Conservation (phyloP, 2,329 filamentous ascomycete species). For the Proliferodiscus dingleyae region DNA sequence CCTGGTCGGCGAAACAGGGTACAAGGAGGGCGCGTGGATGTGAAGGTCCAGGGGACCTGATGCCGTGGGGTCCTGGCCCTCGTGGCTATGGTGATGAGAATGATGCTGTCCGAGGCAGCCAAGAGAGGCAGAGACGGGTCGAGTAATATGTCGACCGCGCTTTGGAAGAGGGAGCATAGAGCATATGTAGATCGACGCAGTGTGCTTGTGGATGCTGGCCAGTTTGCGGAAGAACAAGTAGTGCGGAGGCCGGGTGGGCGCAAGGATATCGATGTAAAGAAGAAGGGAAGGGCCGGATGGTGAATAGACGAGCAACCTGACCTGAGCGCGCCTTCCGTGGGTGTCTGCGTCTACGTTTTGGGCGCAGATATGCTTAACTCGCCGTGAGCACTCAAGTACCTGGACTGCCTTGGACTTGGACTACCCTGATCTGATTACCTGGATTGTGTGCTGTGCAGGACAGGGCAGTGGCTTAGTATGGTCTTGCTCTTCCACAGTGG, state of each 20-base stretch:
- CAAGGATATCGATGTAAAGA: constrained; percentile 17
- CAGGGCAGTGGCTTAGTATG: too few species aligned
- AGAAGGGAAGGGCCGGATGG: background rate
- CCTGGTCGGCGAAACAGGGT: constrained; percentile 5
- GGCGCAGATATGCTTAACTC: too few species aligned
- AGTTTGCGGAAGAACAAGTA: constrained; percentile 7
- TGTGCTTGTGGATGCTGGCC: background rate
- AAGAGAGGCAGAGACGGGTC: constrained; percentile 13
- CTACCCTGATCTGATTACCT: too few species aligned
- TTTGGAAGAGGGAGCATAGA: constrained; percentile 15
- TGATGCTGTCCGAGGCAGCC: constrained; percentile 9
- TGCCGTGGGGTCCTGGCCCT: constrained; percentile 8
- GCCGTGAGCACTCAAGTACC: too few species aligned
- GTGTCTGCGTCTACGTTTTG: constrained; percentile 1
- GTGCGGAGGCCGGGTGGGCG: constrained; percentile 8
- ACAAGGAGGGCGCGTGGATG: constrained; percentile 8
- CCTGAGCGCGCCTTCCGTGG: constrained; percentile 9
- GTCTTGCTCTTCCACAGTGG: too few species aligned
- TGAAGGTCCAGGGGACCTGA: constrained; percentile 6
- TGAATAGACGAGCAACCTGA: too few species aligned
- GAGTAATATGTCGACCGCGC: constrained; percentile 18
- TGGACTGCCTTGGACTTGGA: too few species aligned
- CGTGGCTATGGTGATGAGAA: constrained; percentile 4
- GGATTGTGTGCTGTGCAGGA: too few species aligned
- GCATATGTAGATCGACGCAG: constrained; percentile 5